phyloP scores from a whole-genome alignment of 176 grass and related monocot genomes.

The Lolium perenne region DNA sequence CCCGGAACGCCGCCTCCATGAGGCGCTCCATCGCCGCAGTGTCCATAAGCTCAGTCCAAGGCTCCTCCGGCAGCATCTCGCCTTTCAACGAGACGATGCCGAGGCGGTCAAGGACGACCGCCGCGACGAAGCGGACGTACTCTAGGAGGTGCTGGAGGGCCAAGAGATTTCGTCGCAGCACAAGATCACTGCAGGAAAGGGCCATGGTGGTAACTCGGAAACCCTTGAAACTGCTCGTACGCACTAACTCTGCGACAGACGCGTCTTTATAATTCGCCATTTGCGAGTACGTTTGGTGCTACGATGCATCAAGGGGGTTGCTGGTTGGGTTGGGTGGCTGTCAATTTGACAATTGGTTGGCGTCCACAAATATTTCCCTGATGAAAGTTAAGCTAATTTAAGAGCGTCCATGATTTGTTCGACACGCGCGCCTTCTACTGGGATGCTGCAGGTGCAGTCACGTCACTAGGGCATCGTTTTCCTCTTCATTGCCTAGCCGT shows the following conservation, averaged over 20 bases:
- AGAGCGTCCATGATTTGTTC: neutral
- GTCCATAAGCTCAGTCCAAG: constrained; percentile 14
- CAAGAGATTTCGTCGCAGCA: constrained; percentile 19
- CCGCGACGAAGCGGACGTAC: constrained; percentile 39
- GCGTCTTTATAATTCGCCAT: constrained; percentile 30
- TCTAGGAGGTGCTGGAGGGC: constrained; percentile 32
- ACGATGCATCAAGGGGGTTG: neutral
- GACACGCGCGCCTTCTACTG: neutral
- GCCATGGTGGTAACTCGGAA: neutral
- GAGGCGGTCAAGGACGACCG: constrained; percentile 47
- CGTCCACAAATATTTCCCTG: neutral
- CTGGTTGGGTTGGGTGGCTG: neutral
- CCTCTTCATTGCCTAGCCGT: neutral
- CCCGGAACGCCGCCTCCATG: constrained; percentile 18
- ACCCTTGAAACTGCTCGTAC: neutral
- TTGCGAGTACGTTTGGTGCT: neutral
- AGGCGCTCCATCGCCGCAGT: constrained; percentile 30
- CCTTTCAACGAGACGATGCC: constrained; percentile 36
- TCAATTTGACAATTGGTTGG: neutral
- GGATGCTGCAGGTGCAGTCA: neutral
- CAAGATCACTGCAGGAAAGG: neutral
- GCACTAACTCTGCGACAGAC: neutral
- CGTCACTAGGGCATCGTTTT: neutral
- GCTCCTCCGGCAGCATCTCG: constrained; percentile 27
- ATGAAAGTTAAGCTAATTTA: neutral